Evolutionary conservation across 768 basidiomycete species (phyloP), one percentile per base, ranked within the genome.

Genomic region (Tricholoma bakamatsutake): DNA sequence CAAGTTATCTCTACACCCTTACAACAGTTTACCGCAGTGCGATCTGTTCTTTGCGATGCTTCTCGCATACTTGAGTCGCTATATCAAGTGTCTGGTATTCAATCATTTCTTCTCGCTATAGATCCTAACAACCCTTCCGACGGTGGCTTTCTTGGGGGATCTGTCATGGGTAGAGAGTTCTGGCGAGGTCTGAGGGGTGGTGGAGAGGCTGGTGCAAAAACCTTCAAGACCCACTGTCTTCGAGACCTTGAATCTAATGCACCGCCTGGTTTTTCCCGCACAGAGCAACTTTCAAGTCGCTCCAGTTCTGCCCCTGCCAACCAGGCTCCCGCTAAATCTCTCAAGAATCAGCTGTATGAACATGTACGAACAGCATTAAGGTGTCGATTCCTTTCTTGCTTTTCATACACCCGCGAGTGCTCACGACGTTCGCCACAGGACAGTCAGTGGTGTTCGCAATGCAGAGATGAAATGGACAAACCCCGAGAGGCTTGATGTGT

Each of bases 381-480:
- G 84, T 85, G 52, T 31, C 39, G 48, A 27, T 58, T 10, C 13
- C 33, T 45, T 31, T 52, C 50, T 6, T 47, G 50, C 48, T 59
- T 21, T 56, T 51, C 39, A 24, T 24, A 13, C 18, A 11, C 40
- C 13, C 7, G 28, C n/a, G 28, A 42, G 27, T 47, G 30, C 47
- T 45, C 35, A 35, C 51, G 50, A 11, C 53, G 45, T 21, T 10
- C 24, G 17, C 31, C 24, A 11, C 56, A 86, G 85, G 65, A 63
- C 73, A 4, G 76, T 74, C 6, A 83, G 81, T 59, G 84, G 84
- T 7, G 67, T 81, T 17, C 82, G 81, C 10, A 82, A 75, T 53
- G 85, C 86, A 18, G 86, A 88, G 61, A 88, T 88, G 86, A 87
- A 83, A 65, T 88, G 86, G 86, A 81, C 82, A 8, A 85, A 84